phyloP scores from a whole-genome alignment of 257 asterid species.

The Marsdenia floribunda region DNA sequence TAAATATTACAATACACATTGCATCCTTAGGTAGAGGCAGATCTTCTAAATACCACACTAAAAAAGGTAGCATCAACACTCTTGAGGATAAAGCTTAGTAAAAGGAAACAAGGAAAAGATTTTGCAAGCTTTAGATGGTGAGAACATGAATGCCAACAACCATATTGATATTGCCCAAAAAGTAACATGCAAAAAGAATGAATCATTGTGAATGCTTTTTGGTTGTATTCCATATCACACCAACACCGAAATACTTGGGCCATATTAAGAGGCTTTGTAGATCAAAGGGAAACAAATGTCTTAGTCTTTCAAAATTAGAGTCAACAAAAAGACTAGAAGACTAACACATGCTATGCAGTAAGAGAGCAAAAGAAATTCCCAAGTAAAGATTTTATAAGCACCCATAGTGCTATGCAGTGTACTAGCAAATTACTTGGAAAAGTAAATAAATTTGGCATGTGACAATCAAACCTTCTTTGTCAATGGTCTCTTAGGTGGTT shows the following conservation, averaged over 20 bases:
- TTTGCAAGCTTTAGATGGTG: background rate
- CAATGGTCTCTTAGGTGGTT: conserved; percentile 95
- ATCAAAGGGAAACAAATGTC: background rate
- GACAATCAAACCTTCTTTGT: conserved; percentile 58
- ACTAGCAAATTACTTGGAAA: background rate
- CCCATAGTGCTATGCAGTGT: background rate
- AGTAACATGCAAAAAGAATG: background rate
- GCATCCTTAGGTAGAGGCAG: background rate
- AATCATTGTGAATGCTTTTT: background rate
- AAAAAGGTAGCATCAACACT: background rate
- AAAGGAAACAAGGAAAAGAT: background rate
- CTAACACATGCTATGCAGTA: background rate
- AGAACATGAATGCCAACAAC: background rate
- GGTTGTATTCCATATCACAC: background rate
- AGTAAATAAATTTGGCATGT: background rate
- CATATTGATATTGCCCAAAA: background rate
- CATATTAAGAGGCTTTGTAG: background rate
- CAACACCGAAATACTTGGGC: background rate
- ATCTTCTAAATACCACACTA: background rate
- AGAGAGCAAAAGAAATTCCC: background rate
- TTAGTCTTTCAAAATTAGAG: background rate
- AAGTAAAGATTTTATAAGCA: background rate
- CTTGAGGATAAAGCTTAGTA: background rate
- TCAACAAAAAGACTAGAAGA: background rate
- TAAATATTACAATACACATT: background rate